Conservation (phyloP, 225 moss, liverwort and hornwort species). For the Straminergon stramineum region DNA sequence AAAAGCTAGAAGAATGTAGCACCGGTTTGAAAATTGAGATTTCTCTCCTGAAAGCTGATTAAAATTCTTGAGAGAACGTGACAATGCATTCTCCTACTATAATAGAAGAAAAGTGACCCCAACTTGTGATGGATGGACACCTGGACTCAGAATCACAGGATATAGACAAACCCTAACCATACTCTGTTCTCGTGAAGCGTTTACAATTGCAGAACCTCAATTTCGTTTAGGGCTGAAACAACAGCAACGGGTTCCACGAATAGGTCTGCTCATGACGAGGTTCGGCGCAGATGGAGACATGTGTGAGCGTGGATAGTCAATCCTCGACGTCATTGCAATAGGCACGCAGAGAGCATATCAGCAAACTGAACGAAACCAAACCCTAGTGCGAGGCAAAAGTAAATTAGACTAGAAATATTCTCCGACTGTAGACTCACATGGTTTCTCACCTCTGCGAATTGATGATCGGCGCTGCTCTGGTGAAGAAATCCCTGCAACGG, state of each 20-base stretch:
- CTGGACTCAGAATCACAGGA: background rate
- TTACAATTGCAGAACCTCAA: background rate
- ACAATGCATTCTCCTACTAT: background rate
- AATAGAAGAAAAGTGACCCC: background rate
- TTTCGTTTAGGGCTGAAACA: background rate
- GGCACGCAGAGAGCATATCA: background rate
- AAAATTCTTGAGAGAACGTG: background rate
- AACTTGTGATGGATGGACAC: background rate
- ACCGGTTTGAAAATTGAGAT: background rate
- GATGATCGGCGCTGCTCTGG: background rate
- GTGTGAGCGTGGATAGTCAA: background rate
- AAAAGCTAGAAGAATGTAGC: background rate
- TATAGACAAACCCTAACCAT: background rate
- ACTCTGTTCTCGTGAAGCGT: background rate
- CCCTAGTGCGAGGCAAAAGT: background rate
- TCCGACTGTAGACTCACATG: background rate
- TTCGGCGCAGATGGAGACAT: background rate
- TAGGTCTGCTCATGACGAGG: background rate
- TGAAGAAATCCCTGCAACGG: background rate
- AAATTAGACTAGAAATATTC: background rate
- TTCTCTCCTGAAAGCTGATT: background rate
- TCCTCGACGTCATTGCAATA: background rate
- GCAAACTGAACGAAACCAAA: background rate
- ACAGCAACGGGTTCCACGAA: background rate
- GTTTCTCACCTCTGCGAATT: background rate